Conservation (phyloP, 148 eudicot species). For the Cornus florida region DNA sequence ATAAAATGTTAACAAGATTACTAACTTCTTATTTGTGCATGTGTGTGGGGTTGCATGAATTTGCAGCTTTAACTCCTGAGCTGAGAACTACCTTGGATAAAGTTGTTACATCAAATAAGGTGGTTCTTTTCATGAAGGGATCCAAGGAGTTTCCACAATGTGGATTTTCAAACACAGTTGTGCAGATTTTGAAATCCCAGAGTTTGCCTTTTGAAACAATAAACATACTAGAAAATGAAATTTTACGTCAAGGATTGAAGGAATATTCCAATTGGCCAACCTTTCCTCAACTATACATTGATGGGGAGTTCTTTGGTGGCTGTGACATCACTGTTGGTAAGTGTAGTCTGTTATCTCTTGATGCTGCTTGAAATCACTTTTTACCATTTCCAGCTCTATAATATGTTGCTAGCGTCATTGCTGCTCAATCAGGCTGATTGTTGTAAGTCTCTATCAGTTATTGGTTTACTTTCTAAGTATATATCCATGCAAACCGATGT, state of each 20-base stretch:
- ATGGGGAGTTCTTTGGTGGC: constrained; percentile 97
- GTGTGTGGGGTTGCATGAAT: neutral
- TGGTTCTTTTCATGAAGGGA: constrained; percentile 93
- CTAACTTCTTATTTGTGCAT: neutral
- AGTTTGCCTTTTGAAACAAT: constrained; percentile 85
- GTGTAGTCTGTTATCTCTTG: constrained; percentile 10
- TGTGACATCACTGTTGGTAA: constrained; percentile 95
- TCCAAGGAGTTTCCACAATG: constrained; percentile 94
- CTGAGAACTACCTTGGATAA: constrained; percentile 82
- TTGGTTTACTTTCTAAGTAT: neutral
- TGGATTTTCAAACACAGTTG: constrained; percentile 91
- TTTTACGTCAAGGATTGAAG: constrained; percentile 84
- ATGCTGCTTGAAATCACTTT: neutral
- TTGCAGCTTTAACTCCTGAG: constrained; percentile 79
- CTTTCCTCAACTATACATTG: constrained; percentile 93
- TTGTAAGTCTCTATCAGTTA: neutral
- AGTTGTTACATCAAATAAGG: constrained; percentile 81
- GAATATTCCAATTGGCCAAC: constrained; percentile 99
- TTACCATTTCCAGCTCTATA: neutral
- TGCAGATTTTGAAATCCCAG: constrained; percentile 65
- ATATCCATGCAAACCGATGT: too few species aligned
- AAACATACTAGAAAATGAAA: constrained; percentile 82
- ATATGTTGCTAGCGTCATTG: neutral
- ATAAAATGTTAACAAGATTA: neutral
- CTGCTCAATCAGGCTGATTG: neutral